Base-by-base conservation (phyloP, 2,329 filamentous ascomycete genomes). In the Hypoxylon sp. region DNA sequence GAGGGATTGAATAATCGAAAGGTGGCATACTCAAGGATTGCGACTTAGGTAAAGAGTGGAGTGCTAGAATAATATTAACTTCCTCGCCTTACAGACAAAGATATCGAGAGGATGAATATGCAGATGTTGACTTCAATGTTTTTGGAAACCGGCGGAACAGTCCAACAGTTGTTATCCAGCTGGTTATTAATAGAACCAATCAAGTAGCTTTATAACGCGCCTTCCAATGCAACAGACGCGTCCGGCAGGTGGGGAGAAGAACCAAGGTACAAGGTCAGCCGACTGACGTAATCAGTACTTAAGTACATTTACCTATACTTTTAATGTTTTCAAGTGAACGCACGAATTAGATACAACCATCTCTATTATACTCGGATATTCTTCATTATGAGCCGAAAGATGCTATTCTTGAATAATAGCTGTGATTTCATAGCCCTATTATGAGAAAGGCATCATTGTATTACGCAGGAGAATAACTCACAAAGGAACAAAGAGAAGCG, bases 21-120 rank as follows among this genome's bases (percentile, higher is more conserved):
- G 11, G 47, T 44, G 50, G 51, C 62, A 60, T 65, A 14, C 50
- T 65, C 22, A 5, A 24, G 37, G 4, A 35, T n/a, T 4, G 42
- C 26, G n/a, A 14, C 17, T 50, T 35, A 4, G 47, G 9, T 22
- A 24, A 24, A 26, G 35, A 33, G 19, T 19, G 47, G 33, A 52
- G 22, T 11, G 22, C 33, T 52, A n/a, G 10, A 33, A 19, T 42
- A 19, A 44, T 31, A 10, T 52, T 42, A 24, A 29, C 17, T 19
- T 42, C 10, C 19, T 22, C 14, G 10, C 22, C 8, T 6, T 31
- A 17, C 17, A 22, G n/a, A 58, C 22, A 19, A 58, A 17, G 44
- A 26, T 29, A 11, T 17, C 5, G 22, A 13, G n/a, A 29, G 11
- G 10, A 19, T 13, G 19, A 48, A 37, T 19, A 48, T n/a, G 26